Percentiles rank a stretch among this genome's conserved stretches.
Evolutionary conservation across 208 protist genomes (phyloP).

Genomic region (Trypanosomatidae sp.): DNA sequence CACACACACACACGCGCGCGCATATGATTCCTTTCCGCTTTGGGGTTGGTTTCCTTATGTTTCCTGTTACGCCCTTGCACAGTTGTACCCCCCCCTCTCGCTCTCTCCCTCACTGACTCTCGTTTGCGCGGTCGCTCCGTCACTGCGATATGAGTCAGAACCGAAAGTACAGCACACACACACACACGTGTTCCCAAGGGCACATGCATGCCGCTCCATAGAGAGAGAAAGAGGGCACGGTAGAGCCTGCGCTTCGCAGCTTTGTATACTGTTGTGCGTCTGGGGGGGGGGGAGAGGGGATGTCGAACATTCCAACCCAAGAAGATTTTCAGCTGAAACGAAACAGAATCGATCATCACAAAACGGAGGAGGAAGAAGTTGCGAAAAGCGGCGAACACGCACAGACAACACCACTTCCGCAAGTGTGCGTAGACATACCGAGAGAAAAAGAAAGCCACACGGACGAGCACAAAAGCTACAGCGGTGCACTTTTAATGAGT

Average conservation of each 20-base stretch:
- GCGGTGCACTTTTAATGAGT: neutral
- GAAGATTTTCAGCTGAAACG: neutral
- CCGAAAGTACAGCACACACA: neutral
- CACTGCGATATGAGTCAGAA: neutral
- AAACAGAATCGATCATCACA: neutral
- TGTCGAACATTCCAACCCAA: neutral
- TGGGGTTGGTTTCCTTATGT: neutral
- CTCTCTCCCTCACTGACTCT: neutral
- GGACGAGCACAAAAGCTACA: neutral
- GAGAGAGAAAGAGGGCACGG: neutral
- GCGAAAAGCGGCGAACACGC: neutral
- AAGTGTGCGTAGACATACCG: neutral
- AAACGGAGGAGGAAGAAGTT: neutral
- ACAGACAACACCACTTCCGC: too few relatives aligned
- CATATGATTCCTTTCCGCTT: neutral
- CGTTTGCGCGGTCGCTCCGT: neutral
- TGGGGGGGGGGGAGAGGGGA: neutral
- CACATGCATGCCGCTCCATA: neutral
- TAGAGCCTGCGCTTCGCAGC: neutral
- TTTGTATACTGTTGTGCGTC: neutral
- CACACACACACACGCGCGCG: neutral
- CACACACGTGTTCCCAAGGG: neutral
- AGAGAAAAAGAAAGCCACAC: conserved; percentile 1
- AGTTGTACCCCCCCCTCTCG: neutral
- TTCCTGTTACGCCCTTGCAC: neutral